Evolutionary conservation across 805 yeast genomes (phyloP).

Genomic region (Kluyveromyces wickerhamii): DNA sequence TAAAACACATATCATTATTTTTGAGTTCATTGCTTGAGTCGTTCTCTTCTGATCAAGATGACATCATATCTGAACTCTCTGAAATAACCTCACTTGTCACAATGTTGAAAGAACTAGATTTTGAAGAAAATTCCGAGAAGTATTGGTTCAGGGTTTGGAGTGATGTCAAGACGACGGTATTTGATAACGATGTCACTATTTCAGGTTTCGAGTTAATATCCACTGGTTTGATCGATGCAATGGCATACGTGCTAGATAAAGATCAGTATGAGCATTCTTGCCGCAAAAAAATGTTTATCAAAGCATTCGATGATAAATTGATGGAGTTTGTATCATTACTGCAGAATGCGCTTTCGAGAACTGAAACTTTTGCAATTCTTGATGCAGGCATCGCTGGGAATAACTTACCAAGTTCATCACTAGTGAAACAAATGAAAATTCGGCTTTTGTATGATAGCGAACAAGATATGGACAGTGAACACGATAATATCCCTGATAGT

Average conservation of each 20-base stretch:
- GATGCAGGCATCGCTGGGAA: conserved; percentile 33
- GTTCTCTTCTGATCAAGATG: conserved; percentile 16
- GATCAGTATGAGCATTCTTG: conserved; percentile 25
- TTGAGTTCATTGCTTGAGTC: conserved; percentile 13
- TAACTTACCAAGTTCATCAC: conserved; percentile 43
- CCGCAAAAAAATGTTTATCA: conserved; percentile 39
- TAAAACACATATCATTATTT: conserved; percentile 12
- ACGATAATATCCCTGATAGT: conserved; percentile 20
- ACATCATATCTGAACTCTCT: conserved; percentile 18
- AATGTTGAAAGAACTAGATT: conserved; percentile 17
- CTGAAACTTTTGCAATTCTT: conserved; percentile 62
- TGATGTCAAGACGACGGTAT: conserved; percentile 30
- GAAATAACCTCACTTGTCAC: conserved; percentile 19
- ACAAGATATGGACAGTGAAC: conserved; percentile 10
- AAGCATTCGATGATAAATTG: conserved; percentile 31
- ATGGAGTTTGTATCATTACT: conserved; percentile 45
- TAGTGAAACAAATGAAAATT: conserved; percentile 66
- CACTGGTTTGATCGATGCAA: conserved; percentile 46
- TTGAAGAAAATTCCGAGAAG: conserved; percentile 21
- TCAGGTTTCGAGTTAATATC: conserved; percentile 72
- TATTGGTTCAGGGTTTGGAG: conserved; percentile 33
- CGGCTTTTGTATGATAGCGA: conserved; percentile 39
- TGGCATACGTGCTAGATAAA: conserved; percentile 17
- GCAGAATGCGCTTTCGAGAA: conserved; percentile 66
- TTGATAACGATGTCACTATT: conserved; percentile 28